phyloP scores from a whole-genome alignment of 2,329 filamentous ascomycete genomes.

The Colletotrichum neosansevieriae region DNA sequence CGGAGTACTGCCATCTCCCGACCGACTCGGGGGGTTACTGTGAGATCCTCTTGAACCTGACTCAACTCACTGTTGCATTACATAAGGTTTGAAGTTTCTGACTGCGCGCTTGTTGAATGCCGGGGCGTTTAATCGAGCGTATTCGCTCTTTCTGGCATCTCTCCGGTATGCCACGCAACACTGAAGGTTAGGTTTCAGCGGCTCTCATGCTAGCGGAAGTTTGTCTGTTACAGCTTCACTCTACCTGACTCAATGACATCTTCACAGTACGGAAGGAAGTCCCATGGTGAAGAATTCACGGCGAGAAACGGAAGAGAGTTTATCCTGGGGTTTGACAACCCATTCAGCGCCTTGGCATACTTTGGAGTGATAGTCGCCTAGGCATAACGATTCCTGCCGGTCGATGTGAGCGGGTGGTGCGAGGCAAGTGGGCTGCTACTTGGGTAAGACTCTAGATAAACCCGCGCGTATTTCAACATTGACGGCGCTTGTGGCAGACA shows the following conservation, averaged over 20 bases:
- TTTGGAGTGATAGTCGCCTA: neutral
- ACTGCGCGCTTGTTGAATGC: neutral
- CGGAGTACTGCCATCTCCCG: too few relatives aligned
- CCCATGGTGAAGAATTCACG: neutral
- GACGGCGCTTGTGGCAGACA: neutral
- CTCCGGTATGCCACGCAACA: neutral
- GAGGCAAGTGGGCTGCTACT: neutral
- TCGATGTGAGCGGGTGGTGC: conserved; percentile 7
- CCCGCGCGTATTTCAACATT: too few relatives aligned
- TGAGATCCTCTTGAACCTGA: too few relatives aligned
- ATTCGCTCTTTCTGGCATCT: neutral
- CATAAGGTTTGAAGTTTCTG: neutral
- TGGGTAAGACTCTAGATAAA: neutral
- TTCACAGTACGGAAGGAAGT: neutral
- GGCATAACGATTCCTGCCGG: neutral
- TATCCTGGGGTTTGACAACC: neutral
- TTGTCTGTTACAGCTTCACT: conserved; percentile 3
- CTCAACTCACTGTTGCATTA: conserved; percentile 15
- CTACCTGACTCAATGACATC: conserved; percentile 1
- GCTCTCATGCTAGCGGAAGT: conserved; percentile 11
- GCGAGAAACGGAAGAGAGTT: neutral
- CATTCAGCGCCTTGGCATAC: neutral
- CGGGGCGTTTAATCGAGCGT: neutral
- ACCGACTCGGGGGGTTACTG: too few relatives aligned
- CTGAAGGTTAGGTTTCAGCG: neutral